Evolutionary conservation across 768 basidiomycete genomes (phyloP), one percentile per base, ranked within the genome.

Genomic region (Cubamyces sp.): DNA sequence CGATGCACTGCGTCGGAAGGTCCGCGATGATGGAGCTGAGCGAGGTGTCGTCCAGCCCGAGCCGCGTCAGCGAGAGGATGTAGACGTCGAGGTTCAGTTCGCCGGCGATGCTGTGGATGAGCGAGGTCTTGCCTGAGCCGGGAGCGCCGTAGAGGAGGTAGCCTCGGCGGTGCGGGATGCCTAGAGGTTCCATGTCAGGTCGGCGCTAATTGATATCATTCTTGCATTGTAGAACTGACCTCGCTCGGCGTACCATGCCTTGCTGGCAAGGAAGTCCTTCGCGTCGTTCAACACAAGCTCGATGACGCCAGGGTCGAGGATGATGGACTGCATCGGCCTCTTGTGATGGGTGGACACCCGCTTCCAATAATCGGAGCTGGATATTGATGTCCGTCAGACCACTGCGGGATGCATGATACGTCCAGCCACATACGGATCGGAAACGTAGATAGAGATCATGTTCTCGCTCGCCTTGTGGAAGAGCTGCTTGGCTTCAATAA

Each of bases 91-190:
- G 78, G 5, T 82, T 83, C n/a, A 93, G 82, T 70, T 91, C 91
- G 15, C 91, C 90, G 0, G 91, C 90, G 6, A 92, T 75, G 49
- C 84, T 82, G 64, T 91, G 87, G 55, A 91, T 91, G 47, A 92
- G 80, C 25, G 86, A 88, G 0, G 90, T 91, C 69, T 92, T 94
- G 1, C 92, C 91, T 7, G 87, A 84, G 18, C 91, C 90, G 30
- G 90, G 89, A 9, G 82, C 86, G 28, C 91, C 91, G 67, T 90
- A 83, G 19, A 91, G 78, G 16, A 92, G 81, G 70, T 90, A 91
- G 14, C 92, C 91, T 14, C 91, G 80, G n/a, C 90, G 85, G 75
- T 90, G 92, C 1, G 92, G 91, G 56, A 93, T 92, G 0, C 77
- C 72, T 71, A 42, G 14, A 45, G 5, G 12, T 2, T 52, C 47